Evolutionary conservation across 805 yeast genomes (phyloP), one percentile per base, ranked within the genome.

Genomic region (Ogataea philodendri): DNA sequence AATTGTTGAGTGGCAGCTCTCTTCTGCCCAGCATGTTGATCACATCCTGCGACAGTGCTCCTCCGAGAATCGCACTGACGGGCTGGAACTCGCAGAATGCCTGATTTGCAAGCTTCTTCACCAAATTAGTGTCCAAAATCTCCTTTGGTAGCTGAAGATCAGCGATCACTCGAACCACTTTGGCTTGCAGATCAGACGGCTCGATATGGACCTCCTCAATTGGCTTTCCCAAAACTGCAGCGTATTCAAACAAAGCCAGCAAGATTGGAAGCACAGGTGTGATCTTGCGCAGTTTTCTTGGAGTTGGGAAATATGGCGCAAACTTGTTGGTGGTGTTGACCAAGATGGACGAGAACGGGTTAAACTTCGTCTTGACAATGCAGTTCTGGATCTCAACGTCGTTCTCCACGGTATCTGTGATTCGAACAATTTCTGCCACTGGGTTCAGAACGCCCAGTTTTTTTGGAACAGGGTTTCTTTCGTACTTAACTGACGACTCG

Each of bases 21-120:
- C 80, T 76, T 47, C 75, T 74, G 26, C 93, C 82, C 34, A 90
- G 60, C 36, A 72, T 77, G 62, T 93, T 93, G 29, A 93, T 83
- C 9, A 87, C 81, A 56, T 89, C 96, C 60, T 93, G 98, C 2
- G 95, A 84, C 15, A 90, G 60, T 1, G 86, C 72, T 1, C 97
- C 98, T 5, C 97, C 98, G 5, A 90, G 48, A 2, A 93, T 74
- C 1, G 97, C 94, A 4, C 93, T 78, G 0, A 81, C 80, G 1
- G 97, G 96, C 8, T 87, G 72, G 46, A 84, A 75, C 52, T 88
- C 94, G 2, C 86, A 60, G 44, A 52, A 65, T 6, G 69, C 70
- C 52, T 82, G 86, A 14, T 52, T 57, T 1, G 70, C 45, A 28
- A 81, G 57, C 16, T 60, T 52, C 5, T 62, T 55, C 16, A 74